Evolutionary conservation across 2,329 filamentous ascomycete species (phyloP).

Genomic region (Corynespora cassiicola): DNA sequence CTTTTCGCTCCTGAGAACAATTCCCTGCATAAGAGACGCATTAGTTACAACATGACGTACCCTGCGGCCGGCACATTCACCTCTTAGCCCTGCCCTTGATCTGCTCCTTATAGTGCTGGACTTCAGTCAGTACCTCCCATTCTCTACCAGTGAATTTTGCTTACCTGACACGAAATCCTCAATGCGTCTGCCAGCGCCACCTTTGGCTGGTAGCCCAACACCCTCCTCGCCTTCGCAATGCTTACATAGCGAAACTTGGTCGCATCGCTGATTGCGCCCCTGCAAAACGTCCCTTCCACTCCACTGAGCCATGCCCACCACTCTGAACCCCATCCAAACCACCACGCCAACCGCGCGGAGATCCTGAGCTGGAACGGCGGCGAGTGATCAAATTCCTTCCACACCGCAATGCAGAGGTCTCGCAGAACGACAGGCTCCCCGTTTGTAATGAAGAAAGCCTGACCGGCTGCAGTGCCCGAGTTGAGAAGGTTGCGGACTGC

Average conservation of each 20-base stretch:
- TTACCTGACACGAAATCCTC: conserved; percentile 32
- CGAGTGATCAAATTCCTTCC: conserved; percentile 66
- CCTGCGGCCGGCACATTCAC: too few relatives aligned
- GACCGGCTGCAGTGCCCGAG: conserved; percentile 68
- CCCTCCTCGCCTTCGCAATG: conserved; percentile 56
- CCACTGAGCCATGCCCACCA: conserved; percentile 55
- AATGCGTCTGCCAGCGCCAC: conserved; percentile 61
- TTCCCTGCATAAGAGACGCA: too few relatives aligned
- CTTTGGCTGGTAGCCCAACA: conserved; percentile 61
- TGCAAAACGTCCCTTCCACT: conserved; percentile 54
- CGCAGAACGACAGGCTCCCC: conserved; percentile 89
- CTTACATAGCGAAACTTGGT: conserved; percentile 60
- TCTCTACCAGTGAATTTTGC: too few relatives aligned
- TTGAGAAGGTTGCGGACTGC: conserved; percentile 75
- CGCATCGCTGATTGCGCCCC: conserved; percentile 63
- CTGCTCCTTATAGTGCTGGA: conserved; percentile 2
- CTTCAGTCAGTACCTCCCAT: background rate
- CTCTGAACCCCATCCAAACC: conserved; percentile 56
- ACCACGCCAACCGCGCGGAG: conserved; percentile 56
- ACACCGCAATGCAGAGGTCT: conserved; percentile 83
- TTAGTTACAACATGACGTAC: too few relatives aligned
- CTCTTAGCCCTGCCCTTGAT: too few relatives aligned
- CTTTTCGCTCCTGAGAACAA: too few relatives aligned
- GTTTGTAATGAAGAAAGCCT: conserved; percentile 91
- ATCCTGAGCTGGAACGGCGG: conserved; percentile 58